phyloP scores from a whole-genome alignment of 768 basidiomycete genomes.

The Boletus subcaerulescens region DNA sequence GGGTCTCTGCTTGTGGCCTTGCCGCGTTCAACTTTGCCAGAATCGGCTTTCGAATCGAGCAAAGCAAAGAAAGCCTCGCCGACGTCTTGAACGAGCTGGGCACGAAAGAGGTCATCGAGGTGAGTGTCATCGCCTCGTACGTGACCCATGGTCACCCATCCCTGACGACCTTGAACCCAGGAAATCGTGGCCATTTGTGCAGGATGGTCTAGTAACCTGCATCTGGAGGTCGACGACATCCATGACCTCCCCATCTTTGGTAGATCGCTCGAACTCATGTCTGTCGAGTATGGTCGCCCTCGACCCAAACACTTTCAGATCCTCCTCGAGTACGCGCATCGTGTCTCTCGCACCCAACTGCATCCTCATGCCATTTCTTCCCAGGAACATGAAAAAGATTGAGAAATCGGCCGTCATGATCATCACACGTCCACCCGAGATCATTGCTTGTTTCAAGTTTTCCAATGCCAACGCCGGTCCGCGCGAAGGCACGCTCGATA shows the following conservation, averaged over 20 bases:
- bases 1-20: slow-evolving; percentile 58
- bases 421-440: slow-evolving; percentile 72
- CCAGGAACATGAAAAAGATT: slow-evolving; percentile 24
- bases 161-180: slow-evolving; percentile 31
- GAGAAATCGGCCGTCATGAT: slow-evolving; percentile 38
- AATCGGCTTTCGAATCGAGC: slow-evolving; percentile 38
- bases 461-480: not conserved
- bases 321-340: slow-evolving; percentile 24
- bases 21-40: slow-evolving; percentile 65
- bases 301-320: slow-evolving; percentile 36
- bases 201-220: slow-evolving; percentile 49
- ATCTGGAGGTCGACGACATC: slow-evolving; percentile 59
- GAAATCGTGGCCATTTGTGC: slow-evolving; percentile 56
- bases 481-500: slow-evolving; percentile 3
- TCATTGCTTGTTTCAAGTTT: slow-evolving; percentile 50
- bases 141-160: not conserved
- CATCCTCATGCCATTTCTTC: not conserved
- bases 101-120: slow-evolving; percentile 25
- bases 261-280: slow-evolving; percentile 34
- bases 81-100: slow-evolving; percentile 23
- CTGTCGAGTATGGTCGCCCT: slow-evolving; percentile 39
- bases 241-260: slow-evolving; percentile 47
- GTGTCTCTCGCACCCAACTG: not conserved
- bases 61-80: not conserved
- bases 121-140: slow-evolving; percentile 7